Base-by-base conservation (phyloP, 2,329 filamentous ascomycete species). In the Truncatella angustata region DNA sequence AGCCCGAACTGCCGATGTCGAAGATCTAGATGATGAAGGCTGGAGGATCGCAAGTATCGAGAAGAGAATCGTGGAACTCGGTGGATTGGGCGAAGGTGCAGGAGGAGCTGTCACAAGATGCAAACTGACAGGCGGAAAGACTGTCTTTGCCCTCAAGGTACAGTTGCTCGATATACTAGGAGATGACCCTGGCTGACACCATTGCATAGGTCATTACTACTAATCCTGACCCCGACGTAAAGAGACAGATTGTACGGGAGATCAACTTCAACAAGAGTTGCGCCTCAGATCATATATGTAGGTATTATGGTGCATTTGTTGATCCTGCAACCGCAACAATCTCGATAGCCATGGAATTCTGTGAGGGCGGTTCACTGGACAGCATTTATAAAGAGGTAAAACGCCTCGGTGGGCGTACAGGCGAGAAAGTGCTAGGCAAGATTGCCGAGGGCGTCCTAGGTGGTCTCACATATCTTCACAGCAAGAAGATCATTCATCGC, bases 291-390 rank as follows among this genome's bases (percentile, higher is more conserved):
- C 91, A 97, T 69, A 99, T 99, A 64, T 99, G 94, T 73, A 86
- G 88, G 57, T 99, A 99, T 73, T 99, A 97, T 65, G 94, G 94
- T 57, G 93, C 93, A 36, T 99, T 97, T 68, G 90, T 95, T 68
- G 93, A 99, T 67, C 89, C 94, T 53, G 88, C 91, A n/a, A 95
- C 91, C 9, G 91, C 92, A 47, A 97, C 93, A 44, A 97, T 99
- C 60, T 96, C 91, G 44, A 99, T 99, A 66, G 92, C 91, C 52
- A 99, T 99, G 94, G 94, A 99, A 69, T 97, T 96, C 64, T 99
- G 94, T 68, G 94, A 97, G 72, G 94, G 94, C 53, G 94, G 94
- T 49, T 96, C 91, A 43, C 81, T 99, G 18, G 92, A 99, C 74
- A 94, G 90, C 67, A 94, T 99, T 58, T 99, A 99, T 76, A 90